These are phyloP conservation scores for Blastocystis sp. DNA, from an alignment of 352 stramenopile genomes.

Conservation along the genomic window DNA sequence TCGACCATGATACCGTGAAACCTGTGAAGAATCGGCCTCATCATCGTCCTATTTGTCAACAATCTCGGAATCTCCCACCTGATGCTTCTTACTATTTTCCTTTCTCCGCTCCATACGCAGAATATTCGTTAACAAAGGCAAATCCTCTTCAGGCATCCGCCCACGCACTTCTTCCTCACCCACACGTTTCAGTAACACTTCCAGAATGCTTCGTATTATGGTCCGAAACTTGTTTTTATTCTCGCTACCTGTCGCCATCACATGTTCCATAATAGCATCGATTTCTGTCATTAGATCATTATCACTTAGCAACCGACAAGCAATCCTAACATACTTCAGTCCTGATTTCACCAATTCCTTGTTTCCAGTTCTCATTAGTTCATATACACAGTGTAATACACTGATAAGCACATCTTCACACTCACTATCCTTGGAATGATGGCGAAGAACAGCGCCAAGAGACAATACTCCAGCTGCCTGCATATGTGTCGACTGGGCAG, in stretches of 20 bases:
- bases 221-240: conserved; percentile 18
- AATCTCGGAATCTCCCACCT: background rate
- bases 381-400: conserved; percentile 72
- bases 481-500: conserved; percentile 72
- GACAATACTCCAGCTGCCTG: conserved; percentile 24
- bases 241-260: background rate
- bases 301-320: background rate
- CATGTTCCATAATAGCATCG: background rate
- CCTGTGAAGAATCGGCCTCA: background rate
- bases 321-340: conserved; percentile 63
- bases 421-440: background rate
- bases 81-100: background rate
- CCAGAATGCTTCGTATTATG: background rate
- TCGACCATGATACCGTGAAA: background rate
- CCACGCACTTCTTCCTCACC: background rate
- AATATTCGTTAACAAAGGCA: background rate
- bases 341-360: conserved; percentile 67
- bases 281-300: background rate
- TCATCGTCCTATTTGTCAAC: background rate
- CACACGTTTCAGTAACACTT: background rate
- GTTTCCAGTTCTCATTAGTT: conserved; percentile 60
- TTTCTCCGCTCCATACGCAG: background rate
- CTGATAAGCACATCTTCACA: conserved; percentile 72
- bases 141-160: background rate
- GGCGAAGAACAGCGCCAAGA: conserved; percentile 36